Percentiles rank a stretch among this genome's conserved stretches.
phyloP scores from a whole-genome alignment of 306 rosid genomes.

The Spatholobus suberectus region DNA sequence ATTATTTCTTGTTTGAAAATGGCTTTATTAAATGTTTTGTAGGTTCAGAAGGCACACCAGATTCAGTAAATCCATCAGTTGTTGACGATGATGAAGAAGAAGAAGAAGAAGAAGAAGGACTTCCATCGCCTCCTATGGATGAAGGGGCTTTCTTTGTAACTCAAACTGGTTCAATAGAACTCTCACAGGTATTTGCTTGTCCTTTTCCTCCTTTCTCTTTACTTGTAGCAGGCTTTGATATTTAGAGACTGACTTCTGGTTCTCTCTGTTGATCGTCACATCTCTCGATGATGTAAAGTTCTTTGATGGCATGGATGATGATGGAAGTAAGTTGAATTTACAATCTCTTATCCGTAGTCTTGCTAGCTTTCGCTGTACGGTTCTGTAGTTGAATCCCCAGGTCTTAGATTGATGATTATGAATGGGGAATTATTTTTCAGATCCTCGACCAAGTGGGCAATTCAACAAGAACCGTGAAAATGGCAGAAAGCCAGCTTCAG shows the following conservation, averaged over 20 bases:
- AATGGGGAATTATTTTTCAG: constrained; percentile 67
- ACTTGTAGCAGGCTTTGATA: constrained; percentile 22
- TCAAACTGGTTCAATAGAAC: constrained; percentile 71
- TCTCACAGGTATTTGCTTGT: constrained; percentile 67
- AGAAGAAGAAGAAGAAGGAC: constrained; percentile 74
- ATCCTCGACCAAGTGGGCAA: constrained; percentile 71
- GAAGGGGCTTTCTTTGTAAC: constrained; percentile 77
- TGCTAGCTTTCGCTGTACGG: constrained; percentile 40
- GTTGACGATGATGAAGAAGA: constrained; percentile 51
- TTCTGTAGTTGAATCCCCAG: constrained; percentile 52
- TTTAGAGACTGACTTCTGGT: constrained; percentile 53
- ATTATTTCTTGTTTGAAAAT: neutral
- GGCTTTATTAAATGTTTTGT: constrained; percentile 30
- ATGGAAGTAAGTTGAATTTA: constrained; percentile 85
- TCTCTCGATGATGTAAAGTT: constrained; percentile 60
- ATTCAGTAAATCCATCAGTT: constrained; percentile 68
- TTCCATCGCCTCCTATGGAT: constrained; percentile 94
- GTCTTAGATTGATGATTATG: constrained; percentile 50
- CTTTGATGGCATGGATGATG: constrained; percentile 98
- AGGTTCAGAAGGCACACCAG: constrained; percentile 74
- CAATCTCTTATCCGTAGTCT: constrained; percentile 49
- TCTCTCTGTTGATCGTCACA: constrained; percentile 43
- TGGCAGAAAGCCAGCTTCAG: constrained; percentile 60
- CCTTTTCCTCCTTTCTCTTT: constrained; percentile 3
- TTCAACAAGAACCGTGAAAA: constrained; percentile 54